phyloP scores from a whole-genome alignment of 768 basidiomycete genomes.

The Coprinopsis sp. region DNA sequence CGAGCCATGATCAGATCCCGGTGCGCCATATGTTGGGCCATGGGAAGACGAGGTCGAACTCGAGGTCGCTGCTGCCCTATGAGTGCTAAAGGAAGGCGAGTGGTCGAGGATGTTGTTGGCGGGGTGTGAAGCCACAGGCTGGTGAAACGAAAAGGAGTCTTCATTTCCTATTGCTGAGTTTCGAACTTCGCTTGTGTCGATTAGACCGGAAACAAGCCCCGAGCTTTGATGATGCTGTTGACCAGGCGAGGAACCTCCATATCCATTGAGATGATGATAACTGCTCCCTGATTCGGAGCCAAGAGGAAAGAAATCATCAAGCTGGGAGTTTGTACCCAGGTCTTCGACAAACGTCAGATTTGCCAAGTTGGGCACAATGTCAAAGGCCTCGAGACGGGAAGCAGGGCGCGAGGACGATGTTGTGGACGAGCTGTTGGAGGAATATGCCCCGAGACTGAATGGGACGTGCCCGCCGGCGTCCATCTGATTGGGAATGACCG shows the following conservation, averaged over 20 bases:
- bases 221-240: slow-evolving; percentile 17
- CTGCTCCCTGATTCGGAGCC: too few relatives aligned
- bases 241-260: too few relatives aligned
- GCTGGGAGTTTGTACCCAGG: slow-evolving; percentile 30
- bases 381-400: slow-evolving; percentile 35
- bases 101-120: not conserved
- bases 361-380: slow-evolving; percentile 23
- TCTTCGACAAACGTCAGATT: slow-evolving; percentile 18
- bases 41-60: slow-evolving; percentile 5
- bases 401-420: slow-evolving; percentile 35
- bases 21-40: not conserved
- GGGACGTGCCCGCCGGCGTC: slow-evolving; percentile 15
- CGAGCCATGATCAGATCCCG: slow-evolving; percentile 1
- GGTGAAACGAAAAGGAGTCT: slow-evolving; percentile 19
- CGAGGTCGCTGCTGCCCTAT: too few relatives aligned
- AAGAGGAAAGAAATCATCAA: slow-evolving; percentile 30
- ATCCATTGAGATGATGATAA: slow-evolving; percentile 1
- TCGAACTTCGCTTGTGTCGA: slow-evolving; percentile 31
- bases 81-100: slow-evolving; percentile 6
- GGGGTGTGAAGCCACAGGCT: not conserved
- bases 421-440: slow-evolving; percentile 32
- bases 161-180: slow-evolving; percentile 26
- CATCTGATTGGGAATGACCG: slow-evolving; percentile 9
- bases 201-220: slow-evolving; percentile 30
- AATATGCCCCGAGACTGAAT: slow-evolving; percentile 20